Percentiles rank a stretch among this genome's conserved stretches.
phyloP scores from a whole-genome alignment of 352 stramenopile genomes.

The Globisporangium radiosum region DNA sequence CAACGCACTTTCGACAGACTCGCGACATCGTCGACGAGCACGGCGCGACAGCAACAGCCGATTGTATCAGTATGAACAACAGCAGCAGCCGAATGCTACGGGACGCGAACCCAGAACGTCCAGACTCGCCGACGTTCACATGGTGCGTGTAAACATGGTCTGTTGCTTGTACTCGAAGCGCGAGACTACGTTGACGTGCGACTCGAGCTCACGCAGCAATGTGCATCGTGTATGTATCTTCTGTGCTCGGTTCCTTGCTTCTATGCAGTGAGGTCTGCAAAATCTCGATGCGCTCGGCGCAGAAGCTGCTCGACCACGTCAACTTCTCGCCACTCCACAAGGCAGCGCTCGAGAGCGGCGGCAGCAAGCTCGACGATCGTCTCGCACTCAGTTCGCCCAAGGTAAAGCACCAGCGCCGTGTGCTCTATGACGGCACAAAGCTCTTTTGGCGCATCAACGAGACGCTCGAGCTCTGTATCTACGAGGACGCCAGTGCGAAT shows the following conservation, averaged over 20 bases:
- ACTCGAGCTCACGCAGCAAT: neutral
- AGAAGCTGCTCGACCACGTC: conserved; percentile 85
- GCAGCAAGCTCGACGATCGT: conserved; percentile 8
- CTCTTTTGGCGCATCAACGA: conserved; percentile 86
- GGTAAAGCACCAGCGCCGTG: conserved; percentile 30
- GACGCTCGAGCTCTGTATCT: conserved; percentile 80
- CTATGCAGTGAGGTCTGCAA: conserved; percentile 78
- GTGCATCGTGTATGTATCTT: too few relatives aligned
- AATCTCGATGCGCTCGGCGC: conserved; percentile 79
- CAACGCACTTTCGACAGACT: neutral
- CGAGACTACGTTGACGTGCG: too few relatives aligned
- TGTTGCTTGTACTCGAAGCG: too few relatives aligned
- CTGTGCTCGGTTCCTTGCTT: neutral
- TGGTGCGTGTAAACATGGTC: conserved; percentile 26
- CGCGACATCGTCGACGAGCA: neutral
- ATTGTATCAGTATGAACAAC: neutral
- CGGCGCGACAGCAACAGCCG: too few relatives aligned
- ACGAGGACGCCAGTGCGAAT: conserved; percentile 64
- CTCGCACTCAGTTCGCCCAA: conserved; percentile 14
- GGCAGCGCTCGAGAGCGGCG: conserved; percentile 52
- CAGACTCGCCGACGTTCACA: conserved; percentile 58
- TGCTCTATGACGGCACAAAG: conserved; percentile 82
- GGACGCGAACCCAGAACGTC: conserved; percentile 15
- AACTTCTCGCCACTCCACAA: conserved; percentile 87
- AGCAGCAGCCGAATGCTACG: conserved; percentile 2